Evolutionary conservation across 768 basidiomycete species (phyloP).

Genomic region (Pleurotus ostreatus): DNA sequence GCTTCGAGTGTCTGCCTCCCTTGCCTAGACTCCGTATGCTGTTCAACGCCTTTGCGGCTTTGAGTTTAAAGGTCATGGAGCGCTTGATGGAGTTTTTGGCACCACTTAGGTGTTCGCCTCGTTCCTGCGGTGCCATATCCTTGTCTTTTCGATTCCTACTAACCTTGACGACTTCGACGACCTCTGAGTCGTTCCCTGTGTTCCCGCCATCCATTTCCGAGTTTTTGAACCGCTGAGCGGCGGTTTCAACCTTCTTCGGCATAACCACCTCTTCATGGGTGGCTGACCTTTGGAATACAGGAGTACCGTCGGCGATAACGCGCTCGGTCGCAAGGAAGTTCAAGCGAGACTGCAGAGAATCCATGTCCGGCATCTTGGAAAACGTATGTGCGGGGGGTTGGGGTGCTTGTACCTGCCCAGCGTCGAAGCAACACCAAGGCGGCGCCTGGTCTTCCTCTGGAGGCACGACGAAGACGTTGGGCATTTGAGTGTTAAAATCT

Average conservation of each 20-base stretch:
- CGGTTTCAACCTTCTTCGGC: slow-evolving; percentile 17
- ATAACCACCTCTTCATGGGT: slow-evolving; percentile 17
- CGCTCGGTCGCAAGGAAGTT: slow-evolving; percentile 10
- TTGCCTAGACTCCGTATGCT: slow-evolving; percentile 42
- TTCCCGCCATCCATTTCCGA: slow-evolving; percentile 16
- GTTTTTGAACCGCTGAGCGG: slow-evolving; percentile 4
- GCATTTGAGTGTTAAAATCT: slow-evolving; percentile 26
- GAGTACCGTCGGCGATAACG: slow-evolving; percentile 11
- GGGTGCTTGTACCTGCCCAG: slow-evolving; percentile 24
- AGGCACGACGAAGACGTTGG: slow-evolving; percentile 52
- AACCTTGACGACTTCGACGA: slow-evolving; percentile 60
- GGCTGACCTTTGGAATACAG: slow-evolving; percentile 18
- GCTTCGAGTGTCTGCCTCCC: slow-evolving; percentile 25
- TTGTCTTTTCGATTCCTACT: slow-evolving; percentile 22
- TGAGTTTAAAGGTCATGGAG: slow-evolving; percentile 39
- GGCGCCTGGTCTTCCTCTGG: slow-evolving; percentile 55
- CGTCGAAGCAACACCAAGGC: slow-evolving; percentile 56
- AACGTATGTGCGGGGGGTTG: slow-evolving; percentile 1
- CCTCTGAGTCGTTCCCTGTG: slow-evolving; percentile 45
- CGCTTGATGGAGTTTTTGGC: slow-evolving; percentile 20
- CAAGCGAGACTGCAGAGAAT: slow-evolving; percentile 29
- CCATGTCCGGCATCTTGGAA: slow-evolving; percentile 21
- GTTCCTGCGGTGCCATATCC: not conserved
- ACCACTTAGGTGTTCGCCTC: slow-evolving; percentile 9
- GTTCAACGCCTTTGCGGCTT: slow-evolving; percentile 43